These are phyloP conservation scores for Aspergillus sp. DNA, from an alignment of 2,329 filamentous ascomycete species.

Conservation along the genomic window DNA sequence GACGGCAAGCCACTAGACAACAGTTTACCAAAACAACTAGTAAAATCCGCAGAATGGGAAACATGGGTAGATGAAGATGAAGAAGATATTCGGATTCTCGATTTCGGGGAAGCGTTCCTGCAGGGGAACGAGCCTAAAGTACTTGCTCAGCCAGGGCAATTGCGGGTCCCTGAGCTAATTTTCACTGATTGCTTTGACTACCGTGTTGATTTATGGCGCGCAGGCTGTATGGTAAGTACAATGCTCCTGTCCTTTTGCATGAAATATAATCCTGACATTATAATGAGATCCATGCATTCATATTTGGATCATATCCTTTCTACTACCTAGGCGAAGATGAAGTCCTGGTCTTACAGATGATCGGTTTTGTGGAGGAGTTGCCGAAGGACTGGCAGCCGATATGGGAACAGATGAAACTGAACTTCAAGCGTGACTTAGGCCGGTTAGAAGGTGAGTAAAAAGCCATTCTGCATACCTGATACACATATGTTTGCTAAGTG, in stretches of 20 bases:
- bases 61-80: slow-evolving; percentile 30
- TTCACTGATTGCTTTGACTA: slow-evolving; percentile 32
- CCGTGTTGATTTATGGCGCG: slow-evolving; percentile 37
- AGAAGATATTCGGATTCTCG: slow-evolving; percentile 26
- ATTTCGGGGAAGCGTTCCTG: slow-evolving; percentile 28
- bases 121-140: slow-evolving; percentile 22
- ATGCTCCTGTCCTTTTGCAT: no score
- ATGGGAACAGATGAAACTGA: slow-evolving; percentile 18
- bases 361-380: slow-evolving; percentile 23
- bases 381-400: slow-evolving; percentile 22
- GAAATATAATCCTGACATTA: neutral
- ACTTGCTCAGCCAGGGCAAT: slow-evolving; percentile 26
- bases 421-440: slow-evolving; percentile 1
- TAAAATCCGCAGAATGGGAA: slow-evolving; percentile 27
- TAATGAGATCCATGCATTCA: slow-evolving; percentile 24
- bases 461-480: no score
- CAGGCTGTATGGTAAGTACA: slow-evolving; percentile 25
- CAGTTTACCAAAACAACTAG: slow-evolving; percentile 25
- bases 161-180: slow-evolving; percentile 35
- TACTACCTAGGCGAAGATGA: slow-evolving; percentile 20
- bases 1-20: slow-evolving; percentile 26
- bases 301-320: slow-evolving; percentile 22
- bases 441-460: slow-evolving; percentile 10
- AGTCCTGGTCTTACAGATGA: slow-evolving; percentile 23
- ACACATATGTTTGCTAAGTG: no score